phyloP scores from a whole-genome alignment of 805 yeast species.

The Ogataea pignaliae region DNA sequence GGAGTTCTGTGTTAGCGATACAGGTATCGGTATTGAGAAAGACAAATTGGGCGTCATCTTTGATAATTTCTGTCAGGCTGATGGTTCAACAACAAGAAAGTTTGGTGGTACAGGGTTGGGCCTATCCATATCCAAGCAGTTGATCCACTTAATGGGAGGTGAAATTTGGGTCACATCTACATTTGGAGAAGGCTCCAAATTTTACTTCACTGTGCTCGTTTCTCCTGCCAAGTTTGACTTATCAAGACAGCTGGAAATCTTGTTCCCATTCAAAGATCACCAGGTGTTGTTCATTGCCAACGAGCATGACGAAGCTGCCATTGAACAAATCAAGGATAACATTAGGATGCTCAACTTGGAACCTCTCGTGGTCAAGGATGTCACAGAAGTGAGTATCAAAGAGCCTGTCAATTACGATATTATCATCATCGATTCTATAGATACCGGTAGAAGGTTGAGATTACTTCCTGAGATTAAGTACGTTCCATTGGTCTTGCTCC shows the following conservation, averaged over 20 bases:
- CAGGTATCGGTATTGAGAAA: conserved; percentile 85
- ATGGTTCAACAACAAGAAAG: conserved; percentile 87
- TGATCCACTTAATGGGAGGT: conserved; percentile 90
- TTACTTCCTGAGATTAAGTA: conserved; percentile 73
- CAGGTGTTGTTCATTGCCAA: conserved; percentile 67
- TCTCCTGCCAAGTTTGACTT: conserved; percentile 63
- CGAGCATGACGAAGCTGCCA: conserved; percentile 48
- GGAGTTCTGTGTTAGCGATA: conserved; percentile 84
- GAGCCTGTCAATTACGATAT: conserved; percentile 68
- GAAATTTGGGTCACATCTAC: conserved; percentile 86
- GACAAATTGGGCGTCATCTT: conserved; percentile 82
- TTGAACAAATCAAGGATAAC: conserved; percentile 46
- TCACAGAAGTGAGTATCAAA: conserved; percentile 52
- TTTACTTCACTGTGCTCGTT: conserved; percentile 77
- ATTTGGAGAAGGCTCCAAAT: conserved; percentile 78
- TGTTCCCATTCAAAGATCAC: conserved; percentile 69
- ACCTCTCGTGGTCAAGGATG: conserved; percentile 51
- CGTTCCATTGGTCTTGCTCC: conserved; percentile 76
- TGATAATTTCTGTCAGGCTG: conserved; percentile 90
- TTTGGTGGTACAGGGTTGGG: conserved; percentile 94
- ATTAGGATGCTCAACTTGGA: conserved; percentile 53
- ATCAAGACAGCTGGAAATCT: conserved; percentile 59
- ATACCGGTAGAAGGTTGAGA: conserved; percentile 66
- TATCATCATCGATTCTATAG: conserved; percentile 76
- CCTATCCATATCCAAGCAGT: conserved; percentile 78